Percentiles rank a stretch among this genome's conserved stretches.
Conservation (phyloP, 257 asterid species). For the Parsonsia alboflavescens region DNA sequence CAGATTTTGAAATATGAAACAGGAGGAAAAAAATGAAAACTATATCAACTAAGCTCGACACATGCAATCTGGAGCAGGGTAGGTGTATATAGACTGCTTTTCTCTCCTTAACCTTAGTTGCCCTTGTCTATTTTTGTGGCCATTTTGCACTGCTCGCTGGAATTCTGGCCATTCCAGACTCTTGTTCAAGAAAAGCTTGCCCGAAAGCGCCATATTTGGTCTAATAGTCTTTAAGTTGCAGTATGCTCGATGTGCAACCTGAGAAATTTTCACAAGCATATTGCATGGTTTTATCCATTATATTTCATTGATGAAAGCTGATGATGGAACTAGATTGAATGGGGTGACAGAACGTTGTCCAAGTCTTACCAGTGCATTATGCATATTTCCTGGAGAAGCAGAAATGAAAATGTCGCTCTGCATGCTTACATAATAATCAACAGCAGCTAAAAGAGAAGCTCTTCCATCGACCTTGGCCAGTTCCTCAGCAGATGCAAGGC, state of each 20-base stretch:
- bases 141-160: slow-evolving; percentile 53
- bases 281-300: neutral
- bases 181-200: slow-evolving; percentile 88
- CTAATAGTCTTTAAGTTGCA: slow-evolving; percentile 71
- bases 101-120: slow-evolving; percentile 66
- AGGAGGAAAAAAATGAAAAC: neutral
- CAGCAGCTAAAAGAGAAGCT: slow-evolving; percentile 82
- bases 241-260: slow-evolving; percentile 83
- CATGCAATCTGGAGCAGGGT: slow-evolving; percentile 98
- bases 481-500: slow-evolving; percentile 72
- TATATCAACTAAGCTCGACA: slow-evolving; percentile 34
- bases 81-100: slow-evolving; percentile 70
- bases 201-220: slow-evolving; percentile 82
- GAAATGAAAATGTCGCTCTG: slow-evolving; percentile 82
- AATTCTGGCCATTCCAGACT: slow-evolving; percentile 74
- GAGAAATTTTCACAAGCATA: slow-evolving; percentile 3
- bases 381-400: slow-evolving; percentile 95
- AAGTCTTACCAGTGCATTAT: slow-evolving; percentile 69
- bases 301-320: neutral
- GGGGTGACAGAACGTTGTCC: neutral
- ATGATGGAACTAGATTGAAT: neutral
- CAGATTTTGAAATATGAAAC: neutral
- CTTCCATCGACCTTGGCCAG: slow-evolving; percentile 65
- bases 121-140: slow-evolving; percentile 83
- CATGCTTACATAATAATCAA: slow-evolving; percentile 83